These are phyloP conservation scores for Alternaria arbusti DNA, from an alignment of 2,329 filamentous ascomycete species.

Conservation along the genomic window DNA sequence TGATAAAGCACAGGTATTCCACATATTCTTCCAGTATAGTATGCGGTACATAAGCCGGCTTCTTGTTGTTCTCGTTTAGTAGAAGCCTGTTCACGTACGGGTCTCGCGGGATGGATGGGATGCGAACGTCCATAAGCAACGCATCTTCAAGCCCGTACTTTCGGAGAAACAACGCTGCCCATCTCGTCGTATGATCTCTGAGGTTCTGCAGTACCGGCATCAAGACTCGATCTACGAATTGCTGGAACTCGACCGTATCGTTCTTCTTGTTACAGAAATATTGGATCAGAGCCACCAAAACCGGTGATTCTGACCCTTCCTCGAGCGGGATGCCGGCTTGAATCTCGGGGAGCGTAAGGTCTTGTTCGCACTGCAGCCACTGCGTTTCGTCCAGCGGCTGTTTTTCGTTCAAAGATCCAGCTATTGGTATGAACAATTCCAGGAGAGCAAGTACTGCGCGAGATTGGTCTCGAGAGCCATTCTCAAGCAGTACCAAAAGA, in stretches of 20 bases:
- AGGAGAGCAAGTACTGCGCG: conserved; percentile 32
- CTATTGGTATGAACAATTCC: conserved; percentile 39
- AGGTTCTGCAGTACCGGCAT: conserved; percentile 20
- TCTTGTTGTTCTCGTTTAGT: not conserved
- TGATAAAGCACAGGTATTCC: conserved; percentile 24
- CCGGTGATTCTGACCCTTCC: conserved; percentile 10
- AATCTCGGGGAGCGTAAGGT: conserved; percentile 13
- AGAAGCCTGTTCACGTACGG: conserved; percentile 2
- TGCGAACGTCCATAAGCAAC: not conserved
- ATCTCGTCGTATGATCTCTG: conserved; percentile 26
- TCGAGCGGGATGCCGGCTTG: not conserved
- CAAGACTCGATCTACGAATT: conserved; percentile 27
- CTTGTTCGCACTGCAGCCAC: conserved; percentile 38
- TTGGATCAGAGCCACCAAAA: conserved; percentile 10
- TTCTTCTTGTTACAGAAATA: not conserved
- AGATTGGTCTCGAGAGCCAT: not conserved
- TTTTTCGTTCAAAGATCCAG: conserved; percentile 47
- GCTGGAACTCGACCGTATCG: not conserved
- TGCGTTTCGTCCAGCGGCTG: conserved; percentile 33
- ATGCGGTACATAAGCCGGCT: conserved; percentile 18
- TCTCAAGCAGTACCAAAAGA: conserved; percentile 38
- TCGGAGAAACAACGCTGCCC: conserved; percentile 32
- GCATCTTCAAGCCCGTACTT: conserved; percentile 22
- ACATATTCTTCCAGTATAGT: conserved; percentile 32
- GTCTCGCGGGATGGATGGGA: conserved; percentile 24